A percentile compares a stretch with the other conserved stretches of the same genome.
These are phyloP conservation scores for Ziziphus jujuba DNA, from an alignment of 306 rosid species.

Conservation along the genomic window DNA sequence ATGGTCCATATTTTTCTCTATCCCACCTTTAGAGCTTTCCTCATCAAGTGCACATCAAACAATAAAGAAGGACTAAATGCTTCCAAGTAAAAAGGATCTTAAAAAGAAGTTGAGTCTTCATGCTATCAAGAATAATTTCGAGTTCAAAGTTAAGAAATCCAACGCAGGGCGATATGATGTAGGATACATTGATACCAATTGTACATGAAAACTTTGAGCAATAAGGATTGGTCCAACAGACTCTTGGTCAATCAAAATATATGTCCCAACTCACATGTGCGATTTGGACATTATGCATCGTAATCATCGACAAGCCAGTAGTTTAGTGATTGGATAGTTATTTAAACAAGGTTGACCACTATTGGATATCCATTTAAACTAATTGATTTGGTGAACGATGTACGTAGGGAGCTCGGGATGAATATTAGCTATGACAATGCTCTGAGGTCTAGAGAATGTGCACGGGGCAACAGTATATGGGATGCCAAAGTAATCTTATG, in stretches of 20 bases:
- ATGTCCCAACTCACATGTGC: conserved; percentile 8
- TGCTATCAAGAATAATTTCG: background rate
- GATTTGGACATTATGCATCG: background rate
- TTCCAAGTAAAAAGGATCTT: background rate
- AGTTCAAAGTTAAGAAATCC: no score
- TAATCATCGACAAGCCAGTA: conserved; percentile 27
- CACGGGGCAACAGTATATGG: background rate
- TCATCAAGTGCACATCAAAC: no score
- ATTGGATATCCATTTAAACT: conserved; percentile 10
- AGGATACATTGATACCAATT: conserved; percentile 15
- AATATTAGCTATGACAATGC: conserved; percentile 21
- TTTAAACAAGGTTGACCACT: conserved; percentile 18
- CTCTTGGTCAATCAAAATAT: conserved; percentile 10
- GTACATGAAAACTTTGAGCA: conserved; percentile 19
- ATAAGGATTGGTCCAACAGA: background rate
- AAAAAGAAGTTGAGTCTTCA: background rate
- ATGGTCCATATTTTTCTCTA: no score
- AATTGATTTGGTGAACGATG: conserved; percentile 21
- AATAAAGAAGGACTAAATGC: background rate
- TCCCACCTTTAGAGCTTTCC: no score
- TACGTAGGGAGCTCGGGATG: conserved; percentile 22
- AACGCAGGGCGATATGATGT: no score
- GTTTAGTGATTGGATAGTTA: conserved; percentile 23
- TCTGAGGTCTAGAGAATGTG: conserved; percentile 18
- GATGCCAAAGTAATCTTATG: background rate